Evolutionary conservation across 2,329 filamentous ascomycete genomes (phyloP), one percentile per base, ranked within the genome.

Genomic region (Nectriaceae sp.): DNA sequence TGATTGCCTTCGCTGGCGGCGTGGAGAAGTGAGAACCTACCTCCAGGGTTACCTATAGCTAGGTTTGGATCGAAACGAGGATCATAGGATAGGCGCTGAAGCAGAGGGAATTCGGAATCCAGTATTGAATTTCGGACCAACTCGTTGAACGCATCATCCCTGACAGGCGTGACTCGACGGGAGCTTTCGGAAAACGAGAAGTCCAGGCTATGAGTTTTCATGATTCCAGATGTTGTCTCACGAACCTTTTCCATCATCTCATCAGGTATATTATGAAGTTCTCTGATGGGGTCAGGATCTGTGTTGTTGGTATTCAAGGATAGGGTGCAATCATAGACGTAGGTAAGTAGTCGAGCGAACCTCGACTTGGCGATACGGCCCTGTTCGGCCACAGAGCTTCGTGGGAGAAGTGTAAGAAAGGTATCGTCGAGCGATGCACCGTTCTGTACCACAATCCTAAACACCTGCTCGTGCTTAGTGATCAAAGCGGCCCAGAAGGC

Each of bases 11-110:
- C 59, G 2, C 62, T 61, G 10, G 67, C 67, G 22, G 61, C 55
- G 29, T 70, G 68, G n/a, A 67, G 56, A 39, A 70, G 57, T 1
- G 62, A 66, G 1, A 63, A 64, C 8, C 49, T 44, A 16, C n/a
- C 37, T 3, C 44, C 42, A 5, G 46, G 22, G 2, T 51, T 46
- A 5, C 46, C 42, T 5, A 56, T 57, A 3, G 43, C 39, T 3
- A 64, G 48, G 19, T 68, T 60, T 3, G 61, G 57, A n/a, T 68
- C 45, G 21, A 70, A 70, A 6, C 66, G 59, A 0, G 59, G 54
- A 44, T 70, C 66, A 10, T 52, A 47, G 2, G 52, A 49, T 2
- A 70, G 55, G 2, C 68, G 63, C 19, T 60, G 46, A 11, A 70
- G 44, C 16, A 60, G 51, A 3, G 55, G 31, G 4, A 44, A 39